Evolutionary conservation across 1,284 basidiomycete genomes (phyloP), one percentile per base, ranked within the genome.

Genomic region (Xerocomus nothofagi): DNA sequence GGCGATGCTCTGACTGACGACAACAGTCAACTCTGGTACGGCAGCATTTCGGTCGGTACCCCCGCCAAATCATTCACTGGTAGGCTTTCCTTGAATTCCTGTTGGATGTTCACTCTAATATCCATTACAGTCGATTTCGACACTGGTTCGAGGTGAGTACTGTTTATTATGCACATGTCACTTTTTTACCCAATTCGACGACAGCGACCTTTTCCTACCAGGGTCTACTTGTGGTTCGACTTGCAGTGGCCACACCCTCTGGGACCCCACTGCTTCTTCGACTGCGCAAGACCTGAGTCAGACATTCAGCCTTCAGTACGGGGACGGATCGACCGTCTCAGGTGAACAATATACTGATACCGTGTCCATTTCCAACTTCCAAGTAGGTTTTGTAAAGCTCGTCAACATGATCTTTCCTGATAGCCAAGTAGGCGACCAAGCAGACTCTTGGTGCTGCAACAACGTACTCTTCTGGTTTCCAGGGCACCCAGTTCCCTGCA

Each of bases 391-490:
- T 34, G n/a, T 9, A 18, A 24, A 34, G 39, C 6, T 11, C 24
- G 34, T 33, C 14, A n/a, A 21, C 2, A 4, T 18, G n/a, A 6
- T 21, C n/a, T 6, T 29, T n/a, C 38, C 23, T 33, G 27, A 34
- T 50, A 15, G 32, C 11, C 39, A 34, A 39, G 14, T 41, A 76
- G 72, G 72, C 72, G 20, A 61, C 53, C 10, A 56, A 63, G 27
- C 73, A 75, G 60, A 63, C 68, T 14, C 54, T 78, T 21, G 76
- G 77, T 37, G 68, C 73, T 40, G 74, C 78, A 2, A 70, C 62
- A 7, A 60, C 62, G n/a, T 80, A 80, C 55, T 79, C 78, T n/a
- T 39, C 62, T 23, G 71, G 70, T 10, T 69, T 80, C 49, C 47
- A 61, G 39, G 49, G 36, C 4, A 6, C 24, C 3, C 10, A 49